Evolutionary conservation across 75 land plant genomes (phyloP).

Genomic region (Chamaecyparis obtusa): DNA sequence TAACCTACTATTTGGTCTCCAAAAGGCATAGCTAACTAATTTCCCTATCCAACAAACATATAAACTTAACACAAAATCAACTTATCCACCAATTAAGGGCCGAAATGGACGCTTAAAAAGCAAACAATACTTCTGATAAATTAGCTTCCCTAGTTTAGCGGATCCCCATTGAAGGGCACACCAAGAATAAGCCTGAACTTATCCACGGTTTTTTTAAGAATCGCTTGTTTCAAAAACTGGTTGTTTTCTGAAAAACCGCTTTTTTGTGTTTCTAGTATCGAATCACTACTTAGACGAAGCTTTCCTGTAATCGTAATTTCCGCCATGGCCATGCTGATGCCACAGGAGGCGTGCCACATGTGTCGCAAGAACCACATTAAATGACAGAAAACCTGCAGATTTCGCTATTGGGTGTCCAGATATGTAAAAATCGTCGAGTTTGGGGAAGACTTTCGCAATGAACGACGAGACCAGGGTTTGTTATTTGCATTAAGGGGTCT

Average conservation of each 20-base stretch:
- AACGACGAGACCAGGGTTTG: not conserved
- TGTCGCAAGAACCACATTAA: too few relatives aligned
- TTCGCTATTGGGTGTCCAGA: not conserved
- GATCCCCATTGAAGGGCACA: not conserved
- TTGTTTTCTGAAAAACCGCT: not conserved
- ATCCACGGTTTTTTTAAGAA: not conserved
- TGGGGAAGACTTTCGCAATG: not conserved
- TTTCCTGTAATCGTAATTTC: not conserved
- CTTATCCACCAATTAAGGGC: not conserved
- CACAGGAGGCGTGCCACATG: not conserved
- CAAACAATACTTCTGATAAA: not conserved
- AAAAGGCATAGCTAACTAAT: not conserved
- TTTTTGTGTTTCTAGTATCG: not conserved
- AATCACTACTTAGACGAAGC: not conserved
- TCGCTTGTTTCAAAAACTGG: not conserved
- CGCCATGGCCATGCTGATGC: not conserved
- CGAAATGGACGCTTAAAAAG: not conserved
- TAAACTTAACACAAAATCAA: not conserved
- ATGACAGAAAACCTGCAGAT: not conserved
- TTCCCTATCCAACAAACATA: not conserved
- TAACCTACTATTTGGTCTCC: not conserved
- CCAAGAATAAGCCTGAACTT: not conserved
- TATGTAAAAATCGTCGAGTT: not conserved
- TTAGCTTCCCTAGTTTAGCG: not conserved
- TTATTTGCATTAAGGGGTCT: not conserved